Evolutionary conservation across 2,329 filamentous ascomycete species (phyloP), one percentile per base, ranked within the genome.

Genomic region (Ophiosphaerella korrae): DNA sequence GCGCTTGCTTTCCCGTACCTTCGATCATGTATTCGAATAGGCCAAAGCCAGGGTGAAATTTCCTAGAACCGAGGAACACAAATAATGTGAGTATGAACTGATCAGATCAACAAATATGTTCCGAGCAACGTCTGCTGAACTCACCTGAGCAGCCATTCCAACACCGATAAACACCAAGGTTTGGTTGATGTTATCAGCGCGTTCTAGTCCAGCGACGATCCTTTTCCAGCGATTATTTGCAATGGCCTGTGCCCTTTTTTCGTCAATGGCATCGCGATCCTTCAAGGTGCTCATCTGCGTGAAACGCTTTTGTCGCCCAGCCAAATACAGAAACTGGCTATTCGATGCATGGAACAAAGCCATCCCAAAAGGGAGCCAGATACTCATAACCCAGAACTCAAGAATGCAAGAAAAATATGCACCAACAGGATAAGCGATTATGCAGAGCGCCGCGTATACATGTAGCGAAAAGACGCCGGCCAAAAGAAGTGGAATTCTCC

Each of bases 331-430:
- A 34, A 72, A 72, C 43, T 72, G 68, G n/a, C 63, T 69, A 45
- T 72, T 72, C n/a, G 68, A 60, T 2, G 67, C 63, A 41, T 71
- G 67, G 36, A 72, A 71, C 43, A 72, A 50, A 7, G 67, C 67
- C 31, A 68, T 64, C 11, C 68, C 68, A 31, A 67, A 52, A 18
- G 67, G 68, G 1, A 71, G 58, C 40, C 60, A 66, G 5, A 71
- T 63, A 37, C 60, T 69, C 68, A 71, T 71, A 32, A 69, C 45
- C 68, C 68, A 72, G 43, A 66, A 72, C 37, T 70, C 66, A 1
- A 62, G 50, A 0, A 54, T 50, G 33, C 68, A 72, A n/a, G 58
- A 49, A 16, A 66, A 54, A n/a, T 59, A 42, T 4, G 66, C 49
- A 9, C 55, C 59, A 13, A 70, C 45, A 11, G 60, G 58, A 53